Evolutionary conservation across 73 alveolate genomes (phyloP), one percentile per base, ranked within the genome.

Genomic region (Diophrys appendiculata): DNA sequence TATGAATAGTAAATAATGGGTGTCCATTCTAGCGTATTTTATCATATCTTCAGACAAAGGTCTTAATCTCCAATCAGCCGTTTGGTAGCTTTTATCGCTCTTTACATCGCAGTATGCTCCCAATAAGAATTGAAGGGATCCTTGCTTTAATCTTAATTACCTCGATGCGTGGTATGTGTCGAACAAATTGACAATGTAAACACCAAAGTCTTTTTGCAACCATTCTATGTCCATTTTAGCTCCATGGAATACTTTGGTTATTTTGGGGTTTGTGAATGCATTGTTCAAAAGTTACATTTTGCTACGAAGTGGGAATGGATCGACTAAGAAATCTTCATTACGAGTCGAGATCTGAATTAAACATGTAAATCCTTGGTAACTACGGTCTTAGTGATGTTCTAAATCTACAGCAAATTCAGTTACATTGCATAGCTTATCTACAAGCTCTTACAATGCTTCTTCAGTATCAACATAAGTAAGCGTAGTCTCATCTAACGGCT

Each of bases 41-140:
- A 93, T 70, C 99, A 96, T 92, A 54, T 95, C 99, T 35, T 86
- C 93, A 23, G 97, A 80, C 71, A 97, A 55, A 0, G 98, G 98
- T 82, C 98, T 90, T 54, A 73, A 30, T 67, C 99, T 92, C 99
- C 99, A 97, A 88, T 97, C 99, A 1, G 99, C 99, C 72, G 95
- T 82, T 78, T 97, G 96, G 83, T 92, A 97, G 64, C 89, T 83
- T 87, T 97, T 97, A 84, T 97, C 99, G 0, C 98, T 89, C 35
- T 82, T 92, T 67, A 94, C 95, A 52, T 94, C 93, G 80, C 97
- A 90, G 81, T 79, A 88, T 65, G 71, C 67, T 68, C 69, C 78
- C 5, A 96, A 93, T 43, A 94, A 78, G 88, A 80, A 82, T 69
- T 93, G 95, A 52, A 96, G 79, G 22, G 70, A 93, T 56, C 96